Evolutionary conservation across 345 rosid genomes (phyloP), one percentile per base, ranked within the genome.

Genomic region (Raphanus sativus): DNA sequence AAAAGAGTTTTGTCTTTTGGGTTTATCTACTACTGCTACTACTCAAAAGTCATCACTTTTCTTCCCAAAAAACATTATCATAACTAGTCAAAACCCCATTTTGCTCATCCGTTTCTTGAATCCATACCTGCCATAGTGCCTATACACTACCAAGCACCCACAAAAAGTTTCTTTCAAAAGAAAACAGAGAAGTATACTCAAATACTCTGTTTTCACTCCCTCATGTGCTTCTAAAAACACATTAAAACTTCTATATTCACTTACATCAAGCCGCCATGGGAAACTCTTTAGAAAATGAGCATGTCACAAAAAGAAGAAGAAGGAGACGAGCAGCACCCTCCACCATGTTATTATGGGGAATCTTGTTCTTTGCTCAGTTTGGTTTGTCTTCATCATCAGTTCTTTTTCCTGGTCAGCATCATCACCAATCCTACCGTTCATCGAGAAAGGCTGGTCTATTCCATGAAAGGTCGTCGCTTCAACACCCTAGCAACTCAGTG

Each of bases 371-470:
- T 65, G 60, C 85, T 63, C 83, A 78, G 78, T 77, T 84, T 30
- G 73, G 82, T 74, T 65, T 83, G 52, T 67, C 81, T 67, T 52
- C 81, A 6, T 40, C 48, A 4, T 55, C 78, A 25, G 81, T 77
- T 75, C 86, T 61, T 74, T 73, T 61, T 79, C 81, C 83, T 61
- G 78, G 78, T 38, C 85, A 80, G 29, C 60, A 28, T 62, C 29
- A 61, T 15, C n/a, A 71, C 11, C 62, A 67, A 4, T n/a, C 62
- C 28, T 70, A 16, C 76, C 67, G 81, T 75, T 75, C 80, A 5
- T 80, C 87, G 24, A 80, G 88, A 74, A 91, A 86, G 73, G 80
- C 82, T 55, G 80, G 81, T 76, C 62, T 75, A 73, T 77, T 77
- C 52, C 75, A 68, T 24, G 15, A 45, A 75, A 36, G 71, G 9